Conservation (phyloP, 257 asterid species). For the Przewalskia tangutica region DNA sequence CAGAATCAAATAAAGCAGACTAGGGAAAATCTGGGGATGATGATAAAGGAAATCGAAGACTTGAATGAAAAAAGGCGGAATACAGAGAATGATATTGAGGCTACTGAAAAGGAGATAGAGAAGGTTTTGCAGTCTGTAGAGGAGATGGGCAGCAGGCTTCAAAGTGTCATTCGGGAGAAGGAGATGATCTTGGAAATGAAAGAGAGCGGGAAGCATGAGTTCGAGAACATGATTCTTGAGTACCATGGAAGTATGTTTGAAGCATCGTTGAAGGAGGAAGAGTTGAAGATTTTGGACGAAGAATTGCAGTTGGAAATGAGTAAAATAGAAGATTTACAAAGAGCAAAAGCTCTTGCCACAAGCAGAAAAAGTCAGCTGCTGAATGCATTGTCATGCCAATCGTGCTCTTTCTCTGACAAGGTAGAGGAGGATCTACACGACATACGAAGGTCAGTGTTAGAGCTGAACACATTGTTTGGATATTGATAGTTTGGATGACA, state of each 20-base stretch:
- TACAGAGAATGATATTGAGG: conserved; percentile 32
- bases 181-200: conserved; percentile 42
- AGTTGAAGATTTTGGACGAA: conserved; percentile 40
- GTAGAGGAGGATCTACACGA: conserved; percentile 54
- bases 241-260: conserved; percentile 51
- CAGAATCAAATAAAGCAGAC: conserved; percentile 50
- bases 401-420: conserved; percentile 47
- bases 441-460: conserved; percentile 35
- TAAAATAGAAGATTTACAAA: conserved; percentile 29
- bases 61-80: conserved; percentile 33
- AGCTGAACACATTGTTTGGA: conserved; percentile 32
- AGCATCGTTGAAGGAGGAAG: conserved; percentile 55
- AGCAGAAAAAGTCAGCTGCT: conserved; percentile 32
- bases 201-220: conserved; percentile 41
- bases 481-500: neutral
- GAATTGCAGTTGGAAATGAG: conserved; percentile 29
- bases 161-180: conserved; percentile 38
- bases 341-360: conserved; percentile 27
- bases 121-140: conserved; percentile 19
- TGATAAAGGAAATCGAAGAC: conserved; percentile 42
- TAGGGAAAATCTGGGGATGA: conserved; percentile 34
- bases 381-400: conserved; percentile 30
- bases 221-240: conserved; percentile 47
- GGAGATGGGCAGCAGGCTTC: conserved; percentile 44
- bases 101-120: conserved; percentile 34